Evolutionary conservation across 2,329 filamentous ascomycete species (phyloP).

Genomic region (Verticillium tricorpus): DNA sequence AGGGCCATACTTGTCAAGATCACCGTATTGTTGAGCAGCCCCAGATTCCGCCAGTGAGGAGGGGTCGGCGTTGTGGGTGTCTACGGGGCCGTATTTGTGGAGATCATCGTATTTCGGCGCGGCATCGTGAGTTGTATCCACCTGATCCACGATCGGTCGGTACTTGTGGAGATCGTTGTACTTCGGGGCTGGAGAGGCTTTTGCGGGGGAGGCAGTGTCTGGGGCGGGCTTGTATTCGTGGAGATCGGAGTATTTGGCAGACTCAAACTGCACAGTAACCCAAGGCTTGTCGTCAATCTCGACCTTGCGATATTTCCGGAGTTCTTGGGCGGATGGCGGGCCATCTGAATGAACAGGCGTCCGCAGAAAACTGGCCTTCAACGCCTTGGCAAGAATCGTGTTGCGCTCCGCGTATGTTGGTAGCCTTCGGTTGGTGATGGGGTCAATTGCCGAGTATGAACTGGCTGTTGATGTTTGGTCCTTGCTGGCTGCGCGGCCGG

Average conservation of each 20-base stretch:
- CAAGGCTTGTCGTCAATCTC: conserved; percentile 22
- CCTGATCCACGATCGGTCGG: conserved; percentile 19
- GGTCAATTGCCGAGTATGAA: conserved; percentile 41
- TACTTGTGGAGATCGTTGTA: conserved; percentile 40
- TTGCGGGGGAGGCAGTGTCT: conserved; percentile 20
- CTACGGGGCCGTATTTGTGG: conserved; percentile 15
- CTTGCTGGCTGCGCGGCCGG: neutral
- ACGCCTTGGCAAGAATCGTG: neutral
- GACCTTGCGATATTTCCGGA: conserved; percentile 27
- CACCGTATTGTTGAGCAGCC: conserved; percentile 23
- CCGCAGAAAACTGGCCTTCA: neutral
- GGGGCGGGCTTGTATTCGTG: conserved; percentile 30
- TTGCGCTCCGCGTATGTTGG: neutral
- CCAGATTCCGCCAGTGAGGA: neutral
- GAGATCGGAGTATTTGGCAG: conserved; percentile 19
- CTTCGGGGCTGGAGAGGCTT: conserved; percentile 12
- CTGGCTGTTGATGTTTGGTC: neutral
- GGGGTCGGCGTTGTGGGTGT: neutral
- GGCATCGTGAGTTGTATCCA: conserved; percentile 27
- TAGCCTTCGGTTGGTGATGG: conserved; percentile 54
- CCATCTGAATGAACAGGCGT: conserved; percentile 26
- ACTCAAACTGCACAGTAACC: conserved; percentile 5
- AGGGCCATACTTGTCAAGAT: conserved; percentile 28
- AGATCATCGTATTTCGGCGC: conserved; percentile 29
- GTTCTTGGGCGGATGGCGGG: conserved; percentile 27